Conservation (phyloP, 768 basidiomycete species). For the Mycena olivaceomarginata region DNA sequence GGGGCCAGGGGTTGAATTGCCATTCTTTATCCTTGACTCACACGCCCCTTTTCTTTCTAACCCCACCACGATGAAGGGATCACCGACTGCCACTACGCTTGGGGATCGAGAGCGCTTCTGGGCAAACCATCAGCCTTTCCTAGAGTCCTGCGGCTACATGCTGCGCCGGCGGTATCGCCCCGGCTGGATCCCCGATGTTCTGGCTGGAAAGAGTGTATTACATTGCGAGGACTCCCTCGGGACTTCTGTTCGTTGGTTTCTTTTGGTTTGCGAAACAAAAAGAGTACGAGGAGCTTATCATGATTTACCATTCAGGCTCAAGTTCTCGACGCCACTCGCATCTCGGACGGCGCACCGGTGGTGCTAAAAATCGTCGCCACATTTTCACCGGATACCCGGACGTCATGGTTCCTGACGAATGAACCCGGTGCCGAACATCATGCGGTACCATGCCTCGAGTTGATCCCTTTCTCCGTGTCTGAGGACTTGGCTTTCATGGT, state of each 20-base stretch:
- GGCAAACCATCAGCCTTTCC: conserved; percentile 10
- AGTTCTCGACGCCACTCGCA: conserved; percentile 10
- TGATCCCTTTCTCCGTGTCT: background rate
- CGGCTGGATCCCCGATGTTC: background rate
- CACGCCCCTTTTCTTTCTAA: background rate
- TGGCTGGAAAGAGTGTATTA: background rate
- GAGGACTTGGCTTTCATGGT: conserved; percentile 4
- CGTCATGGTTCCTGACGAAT: background rate
- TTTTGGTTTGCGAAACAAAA: background rate
- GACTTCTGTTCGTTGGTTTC: background rate
- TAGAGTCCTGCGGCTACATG: background rate
- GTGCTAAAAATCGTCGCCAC: background rate
- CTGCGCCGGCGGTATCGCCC: conserved; percentile 8
- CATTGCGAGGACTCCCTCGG: background rate
- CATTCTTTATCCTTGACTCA: background rate
- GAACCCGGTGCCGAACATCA: conserved; percentile 1
- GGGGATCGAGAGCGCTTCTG: conserved; percentile 4
- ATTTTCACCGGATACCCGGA: background rate
- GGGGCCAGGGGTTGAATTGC: background rate
- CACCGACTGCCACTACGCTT: conserved; percentile 3
- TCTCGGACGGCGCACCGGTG: conserved; percentile 11
- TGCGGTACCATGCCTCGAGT: background rate
- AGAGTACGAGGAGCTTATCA: background rate
- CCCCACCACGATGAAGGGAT: background rate
- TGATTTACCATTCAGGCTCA: background rate